phyloP scores from a whole-genome alignment of 345 rosid species.

The Bruguiera sexangula region DNA sequence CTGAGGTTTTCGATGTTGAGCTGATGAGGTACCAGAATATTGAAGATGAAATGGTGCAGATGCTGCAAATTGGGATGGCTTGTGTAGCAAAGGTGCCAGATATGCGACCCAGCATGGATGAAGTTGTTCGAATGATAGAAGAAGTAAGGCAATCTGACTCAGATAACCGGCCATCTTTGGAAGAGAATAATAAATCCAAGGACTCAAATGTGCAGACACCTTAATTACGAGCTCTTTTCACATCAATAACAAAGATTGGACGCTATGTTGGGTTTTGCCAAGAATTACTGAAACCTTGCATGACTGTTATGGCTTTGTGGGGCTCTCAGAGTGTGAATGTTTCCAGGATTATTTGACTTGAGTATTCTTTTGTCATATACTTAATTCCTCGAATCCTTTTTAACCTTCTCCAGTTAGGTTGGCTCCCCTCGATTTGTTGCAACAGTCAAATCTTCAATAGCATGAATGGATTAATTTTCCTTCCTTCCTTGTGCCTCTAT shows the following conservation, averaged over 20 bases:
- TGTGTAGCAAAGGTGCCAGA: slow-evolving; percentile 65
- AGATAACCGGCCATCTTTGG: slow-evolving; percentile 76
- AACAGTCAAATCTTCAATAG: slow-evolving; percentile 16
- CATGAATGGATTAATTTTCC: slow-evolving; percentile 22
- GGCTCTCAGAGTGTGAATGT: slow-evolving; percentile 10
- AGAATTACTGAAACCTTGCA: neutral
- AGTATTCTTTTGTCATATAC: slow-evolving; percentile 3
- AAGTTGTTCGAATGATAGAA: slow-evolving; percentile 83
- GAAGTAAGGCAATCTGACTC: slow-evolving; percentile 70
- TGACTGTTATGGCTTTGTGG: neutral
- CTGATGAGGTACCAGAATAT: slow-evolving; percentile 70
- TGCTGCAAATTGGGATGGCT: slow-evolving; percentile 74
- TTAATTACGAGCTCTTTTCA: slow-evolving; percentile 46
- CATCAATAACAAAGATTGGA: slow-evolving; percentile 7
- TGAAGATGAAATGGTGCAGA: slow-evolving; percentile 84
- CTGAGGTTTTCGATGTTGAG: slow-evolving; percentile 82
- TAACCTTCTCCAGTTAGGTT: neutral
- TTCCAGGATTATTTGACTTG: slow-evolving; percentile 2
- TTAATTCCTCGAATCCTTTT: neutral
- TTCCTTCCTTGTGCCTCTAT: neutral
- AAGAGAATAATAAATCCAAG: slow-evolving; percentile 71
- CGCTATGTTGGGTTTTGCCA: neutral
- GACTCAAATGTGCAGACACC: slow-evolving; percentile 74
- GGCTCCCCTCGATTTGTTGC: slow-evolving; percentile 25
- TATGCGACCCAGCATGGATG: slow-evolving; percentile 68